Conservation (phyloP, 306 rosid genomes). For the Lathyrus tuberosus region DNA sequence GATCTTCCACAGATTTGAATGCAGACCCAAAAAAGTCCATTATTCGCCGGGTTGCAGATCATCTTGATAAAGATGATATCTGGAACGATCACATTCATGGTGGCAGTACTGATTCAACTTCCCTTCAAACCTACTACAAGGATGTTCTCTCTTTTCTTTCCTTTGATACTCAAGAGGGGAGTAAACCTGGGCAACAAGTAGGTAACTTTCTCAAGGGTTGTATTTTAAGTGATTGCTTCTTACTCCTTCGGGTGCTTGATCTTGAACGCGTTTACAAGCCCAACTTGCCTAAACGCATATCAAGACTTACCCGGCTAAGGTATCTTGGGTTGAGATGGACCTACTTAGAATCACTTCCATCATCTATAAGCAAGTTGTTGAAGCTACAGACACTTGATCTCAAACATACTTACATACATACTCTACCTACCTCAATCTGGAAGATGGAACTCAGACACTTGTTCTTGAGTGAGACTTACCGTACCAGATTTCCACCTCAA, state of each 20-base stretch:
- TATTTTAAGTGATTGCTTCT: slow-evolving; percentile 23
- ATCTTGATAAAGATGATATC: neutral
- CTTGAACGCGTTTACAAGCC: slow-evolving; percentile 50
- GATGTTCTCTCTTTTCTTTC: slow-evolving; percentile 27
- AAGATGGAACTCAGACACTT: slow-evolving; percentile 44
- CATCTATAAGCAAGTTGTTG: slow-evolving; percentile 35
- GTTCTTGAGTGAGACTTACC: slow-evolving; percentile 36
- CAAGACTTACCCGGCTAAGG: slow-evolving; percentile 34
- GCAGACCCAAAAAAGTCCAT: neutral
- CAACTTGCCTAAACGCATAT: slow-evolving; percentile 37
- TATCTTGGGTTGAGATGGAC: slow-evolving; percentile 57
- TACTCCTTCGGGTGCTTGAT: slow-evolving; percentile 44
- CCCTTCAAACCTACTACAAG: neutral
- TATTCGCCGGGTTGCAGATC: slow-evolving; percentile 15
- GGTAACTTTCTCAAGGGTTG: slow-evolving; percentile 23
- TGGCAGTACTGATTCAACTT: neutral
- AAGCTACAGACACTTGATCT: slow-evolving; percentile 51
- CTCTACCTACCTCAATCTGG: slow-evolving; percentile 46
- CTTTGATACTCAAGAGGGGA: slow-evolving; percentile 46
- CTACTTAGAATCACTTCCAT: slow-evolving; percentile 40
- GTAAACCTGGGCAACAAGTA: slow-evolving; percentile 42
- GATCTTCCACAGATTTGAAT: neutral
- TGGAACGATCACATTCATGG: slow-evolving; percentile 33
- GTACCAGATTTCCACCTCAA: slow-evolving; percentile 28
- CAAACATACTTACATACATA: slow-evolving; percentile 43